phyloP scores from a whole-genome alignment of 345 rosid genomes.

The Cardiospermum halicacabum region DNA sequence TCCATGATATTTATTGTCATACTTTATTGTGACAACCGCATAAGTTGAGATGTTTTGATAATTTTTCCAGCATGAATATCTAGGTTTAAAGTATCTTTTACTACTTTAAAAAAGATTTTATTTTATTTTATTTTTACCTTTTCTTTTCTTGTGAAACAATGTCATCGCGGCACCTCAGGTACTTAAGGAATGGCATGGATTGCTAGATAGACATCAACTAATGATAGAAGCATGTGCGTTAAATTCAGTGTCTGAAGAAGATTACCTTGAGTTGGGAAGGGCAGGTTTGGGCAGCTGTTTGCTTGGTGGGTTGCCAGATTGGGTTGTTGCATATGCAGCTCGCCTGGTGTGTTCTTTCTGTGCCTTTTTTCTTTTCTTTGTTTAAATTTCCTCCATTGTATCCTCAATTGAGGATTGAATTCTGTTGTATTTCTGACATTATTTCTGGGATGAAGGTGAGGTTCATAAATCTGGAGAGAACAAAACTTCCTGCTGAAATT shows the following conservation, averaged over 20 bases:
- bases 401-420: neutral
- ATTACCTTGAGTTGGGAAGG: slow-evolving; percentile 93
- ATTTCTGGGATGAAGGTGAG: slow-evolving; percentile 70
- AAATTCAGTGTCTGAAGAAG: slow-evolving; percentile 86
- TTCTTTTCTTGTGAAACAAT: no score
- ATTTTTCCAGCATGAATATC: neutral
- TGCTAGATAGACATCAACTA: slow-evolving; percentile 75
- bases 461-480: slow-evolving; percentile 90
- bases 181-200: slow-evolving; percentile 85
- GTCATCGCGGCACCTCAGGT: slow-evolving; percentile 52
- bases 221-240: slow-evolving; percentile 88
- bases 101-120: no score
- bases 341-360: slow-evolving; percentile 63
- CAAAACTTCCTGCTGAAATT: slow-evolving; percentile 91
- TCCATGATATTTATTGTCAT: neutral
- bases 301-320: slow-evolving; percentile 96
- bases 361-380: neutral
- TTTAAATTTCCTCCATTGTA: neutral
- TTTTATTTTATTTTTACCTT: slow-evolving; percentile 13
- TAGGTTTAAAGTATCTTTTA: neutral
- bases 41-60: neutral
- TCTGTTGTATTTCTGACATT: slow-evolving; percentile 12
- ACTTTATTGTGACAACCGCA: neutral
- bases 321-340: slow-evolving; percentile 96
- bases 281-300: slow-evolving; percentile 97